Evolutionary conservation across 768 basidiomycete genomes (phyloP), one percentile per base, ranked within the genome.

Genomic region (Boletus speciosus): DNA sequence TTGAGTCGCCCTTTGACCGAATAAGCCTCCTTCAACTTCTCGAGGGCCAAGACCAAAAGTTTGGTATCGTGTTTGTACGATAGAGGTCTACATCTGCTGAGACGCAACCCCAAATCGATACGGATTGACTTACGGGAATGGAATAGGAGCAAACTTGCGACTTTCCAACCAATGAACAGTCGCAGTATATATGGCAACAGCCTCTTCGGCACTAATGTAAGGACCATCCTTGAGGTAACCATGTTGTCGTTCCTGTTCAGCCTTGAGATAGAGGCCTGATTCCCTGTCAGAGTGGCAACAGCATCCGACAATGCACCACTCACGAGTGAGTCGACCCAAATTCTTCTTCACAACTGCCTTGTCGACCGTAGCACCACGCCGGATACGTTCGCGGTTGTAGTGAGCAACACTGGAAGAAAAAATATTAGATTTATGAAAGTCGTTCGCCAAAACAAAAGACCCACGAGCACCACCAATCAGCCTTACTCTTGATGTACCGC

Each of bases 301-400:
- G 5, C 1, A 43, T 9, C 34, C 39, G 53, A 36, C n/a, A 49
- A 38, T 21, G 11, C 3, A 39, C 10, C 27, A 74, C 81, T 63
- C 55, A 85, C 97, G 93, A 59, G 97, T 99, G 47, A 99, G 84
- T 66, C 97, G 91, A 57, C 97, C 97, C 39, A 99, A 76, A 71
- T 99, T 99, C 84, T 99, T 98, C 80, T 98, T 96, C 15, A 96
- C 93, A 42, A 99, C 96, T 5, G 96, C 96, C 73, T 99, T 99
- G 73, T 96, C 94, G 61, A 95, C 94, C 6, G 94, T 96, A 5
- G 95, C 95, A 55, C 95, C 96, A 61, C 96, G 89, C 39, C 94
- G 84, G 58, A 98, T 98, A 76, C 96, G 92, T 67, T 95, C 94
- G 49, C 94, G 92, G 68, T 98, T 98, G 74, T 96, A 98, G 70